A percentile compares a stretch with the other conserved stretches of the same genome.
Conservation (phyloP, 2,329 filamentous ascomycete species). For the Paracamarosporium sp. region DNA sequence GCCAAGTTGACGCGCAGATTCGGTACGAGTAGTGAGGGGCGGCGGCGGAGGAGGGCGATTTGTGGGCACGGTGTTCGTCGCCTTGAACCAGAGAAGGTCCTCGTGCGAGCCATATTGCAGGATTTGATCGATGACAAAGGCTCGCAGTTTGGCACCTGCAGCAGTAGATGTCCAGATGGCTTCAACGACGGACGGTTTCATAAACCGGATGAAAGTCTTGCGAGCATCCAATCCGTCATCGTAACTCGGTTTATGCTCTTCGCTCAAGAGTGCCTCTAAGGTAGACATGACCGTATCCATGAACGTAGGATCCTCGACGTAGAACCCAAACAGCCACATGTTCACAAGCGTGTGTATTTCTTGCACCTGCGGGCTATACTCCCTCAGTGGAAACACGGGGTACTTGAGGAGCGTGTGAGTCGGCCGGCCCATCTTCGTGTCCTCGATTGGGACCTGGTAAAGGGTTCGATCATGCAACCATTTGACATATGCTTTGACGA, state of each 20-base stretch:
- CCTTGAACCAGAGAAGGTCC: background rate
- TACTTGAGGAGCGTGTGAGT: background rate
- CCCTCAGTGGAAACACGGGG: background rate
- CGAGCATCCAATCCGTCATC: background rate
- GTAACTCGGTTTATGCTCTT: background rate
- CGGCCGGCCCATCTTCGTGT: too few species aligned
- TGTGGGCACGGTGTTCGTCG: background rate
- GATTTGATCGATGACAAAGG: conserved; percentile 1
- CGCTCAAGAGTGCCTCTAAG: background rate
- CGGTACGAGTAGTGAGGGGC: background rate
- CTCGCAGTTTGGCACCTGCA: background rate
- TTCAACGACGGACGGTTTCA: background rate
- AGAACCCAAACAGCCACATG: background rate
- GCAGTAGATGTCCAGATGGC: background rate
- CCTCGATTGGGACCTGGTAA: background rate
- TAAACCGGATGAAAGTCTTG: background rate
- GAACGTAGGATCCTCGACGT: background rate
- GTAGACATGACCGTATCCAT: background rate
- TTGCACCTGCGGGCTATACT: background rate
- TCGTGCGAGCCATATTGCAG: background rate
- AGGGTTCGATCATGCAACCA: background rate
- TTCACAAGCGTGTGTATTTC: background rate
- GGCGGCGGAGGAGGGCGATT: background rate
- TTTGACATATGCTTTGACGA: background rate
- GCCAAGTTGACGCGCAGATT: too few species aligned